Evolutionary conservation across 495 filamentous ascomycete species (phyloP), one percentile per base, ranked within the genome.

Genomic region (Penicillium bovifimosum): DNA sequence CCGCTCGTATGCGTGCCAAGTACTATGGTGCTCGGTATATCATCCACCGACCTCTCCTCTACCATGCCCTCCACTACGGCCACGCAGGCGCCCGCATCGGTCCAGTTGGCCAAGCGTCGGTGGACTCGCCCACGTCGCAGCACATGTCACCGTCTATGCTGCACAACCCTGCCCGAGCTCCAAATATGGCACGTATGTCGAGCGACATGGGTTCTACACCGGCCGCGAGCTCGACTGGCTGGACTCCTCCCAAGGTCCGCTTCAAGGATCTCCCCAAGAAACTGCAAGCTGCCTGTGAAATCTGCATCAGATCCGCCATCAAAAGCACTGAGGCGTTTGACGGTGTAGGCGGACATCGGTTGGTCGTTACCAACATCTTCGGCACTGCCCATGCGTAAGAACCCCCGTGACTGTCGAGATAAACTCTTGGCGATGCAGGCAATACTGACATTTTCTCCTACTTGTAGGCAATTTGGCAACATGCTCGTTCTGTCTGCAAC

Each of bases 1-100:
- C 78, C 6, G 92, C 93, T 14, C 83, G 93, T 5, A 77, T 96
- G 43, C 83, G 93, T 26, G 93, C 89, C 6, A 98, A 98, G 61
- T 96, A 92, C 67, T 96, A 90, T 70, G 93, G 93, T 18, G 92
- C 90, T 0, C 79, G 82, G 36, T 91, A 95, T 41, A 91, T 98
- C 62, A 91, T 93, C 13, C 86, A 92, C 63, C 80, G 93, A 32
- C 88, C 87, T 2, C 87, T 93, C 53, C 68, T 98, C 11, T 80
- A 82, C 50, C 66, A 83, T 61, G 74, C 80, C 50, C 67, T 92
- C 64, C 69, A 87, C 77, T 55, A 73, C 41, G 60, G 56, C 71
- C 48, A 61, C 43, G 40, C 64, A n/a, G 60, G 67, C 53, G 51
- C 58, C 3, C 55, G 62, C 31, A 33, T 60, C 34, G 49, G 55